Evolutionary conservation across 2,329 filamentous ascomycete genomes (phyloP).

Genomic region (Botrytis porri): DNA sequence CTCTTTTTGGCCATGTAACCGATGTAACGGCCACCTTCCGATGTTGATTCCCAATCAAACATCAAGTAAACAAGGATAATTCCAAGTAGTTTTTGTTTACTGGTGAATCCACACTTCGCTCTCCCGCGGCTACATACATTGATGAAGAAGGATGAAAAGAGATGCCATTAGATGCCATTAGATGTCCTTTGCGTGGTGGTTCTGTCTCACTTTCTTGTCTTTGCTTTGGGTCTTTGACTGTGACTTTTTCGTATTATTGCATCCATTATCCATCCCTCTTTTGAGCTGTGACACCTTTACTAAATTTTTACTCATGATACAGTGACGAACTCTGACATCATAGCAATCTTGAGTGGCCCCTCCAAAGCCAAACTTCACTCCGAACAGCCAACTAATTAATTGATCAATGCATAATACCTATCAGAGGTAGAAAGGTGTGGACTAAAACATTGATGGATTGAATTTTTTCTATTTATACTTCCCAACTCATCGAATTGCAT

Average conservation of each 20-base stretch:
- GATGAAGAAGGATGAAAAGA: neutral
- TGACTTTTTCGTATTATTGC: neutral
- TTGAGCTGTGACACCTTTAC: neutral
- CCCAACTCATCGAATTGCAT: neutral
- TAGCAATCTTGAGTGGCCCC: neutral
- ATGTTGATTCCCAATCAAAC: neutral
- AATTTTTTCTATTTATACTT: neutral
- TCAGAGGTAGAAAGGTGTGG: neutral
- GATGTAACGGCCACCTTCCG: neutral
- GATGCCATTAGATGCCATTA: neutral
- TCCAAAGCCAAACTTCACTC: neutral
- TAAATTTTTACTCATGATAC: neutral
- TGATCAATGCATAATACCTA: neutral
- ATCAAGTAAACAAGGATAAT: neutral
- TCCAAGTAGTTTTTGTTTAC: neutral
- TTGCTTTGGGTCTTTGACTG: neutral
- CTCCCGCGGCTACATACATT: neutral
- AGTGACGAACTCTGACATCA: slow-evolving; percentile 5
- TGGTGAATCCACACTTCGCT: neutral
- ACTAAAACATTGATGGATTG: neutral
- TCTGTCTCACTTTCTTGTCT: neutral
- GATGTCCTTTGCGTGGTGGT: neutral
- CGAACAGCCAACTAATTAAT: neutral
- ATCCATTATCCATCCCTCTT: neutral
- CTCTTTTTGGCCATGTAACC: neutral